phyloP scores from a whole-genome alignment of 139 green algal species.

The Ettlia oleoabundans region DNA sequence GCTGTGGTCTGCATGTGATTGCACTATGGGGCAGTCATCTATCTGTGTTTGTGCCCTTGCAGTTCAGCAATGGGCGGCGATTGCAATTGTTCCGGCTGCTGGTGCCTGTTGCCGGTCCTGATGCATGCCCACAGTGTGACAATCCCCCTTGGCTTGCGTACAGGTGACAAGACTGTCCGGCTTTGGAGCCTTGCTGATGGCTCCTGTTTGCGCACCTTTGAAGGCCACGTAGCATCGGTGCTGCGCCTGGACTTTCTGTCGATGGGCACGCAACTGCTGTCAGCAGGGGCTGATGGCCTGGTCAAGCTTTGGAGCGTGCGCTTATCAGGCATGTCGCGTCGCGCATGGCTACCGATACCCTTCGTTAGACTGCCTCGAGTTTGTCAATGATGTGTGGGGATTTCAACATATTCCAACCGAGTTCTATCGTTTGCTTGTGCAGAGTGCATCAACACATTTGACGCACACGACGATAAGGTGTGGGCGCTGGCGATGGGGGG shows the following conservation, averaged over 20 bases:
- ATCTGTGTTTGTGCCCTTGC: too few species aligned
- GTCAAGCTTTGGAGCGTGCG: constrained; percentile 93
- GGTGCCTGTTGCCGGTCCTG: too few species aligned
- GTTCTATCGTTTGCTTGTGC: too few species aligned
- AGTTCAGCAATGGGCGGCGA: too few species aligned
- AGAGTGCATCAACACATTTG: constrained; percentile 89
- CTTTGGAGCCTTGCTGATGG: constrained; percentile 88
- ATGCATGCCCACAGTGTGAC: neutral
- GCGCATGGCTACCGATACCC: too few species aligned
- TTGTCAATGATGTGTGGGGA: too few species aligned
- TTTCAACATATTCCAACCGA: too few species aligned
- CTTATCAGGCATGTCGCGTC: neutral
- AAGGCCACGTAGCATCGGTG: constrained; percentile 90
- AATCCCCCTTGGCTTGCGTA: too few species aligned
- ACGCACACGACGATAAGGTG: constrained; percentile 94
- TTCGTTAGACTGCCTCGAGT: too few species aligned
- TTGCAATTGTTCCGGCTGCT: neutral
- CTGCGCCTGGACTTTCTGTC: constrained; percentile 83
- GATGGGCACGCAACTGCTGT: constrained; percentile 83
- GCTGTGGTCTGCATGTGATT: too few species aligned
- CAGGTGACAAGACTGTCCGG: constrained; percentile 84
- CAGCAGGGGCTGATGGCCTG: constrained; percentile 90
- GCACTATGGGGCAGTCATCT: too few species aligned
- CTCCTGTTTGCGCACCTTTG: constrained; percentile 89
- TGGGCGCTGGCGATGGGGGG: constrained; percentile 68